Base-by-base conservation (phyloP, 2,329 filamentous ascomycete species). In the Aspergillus aculeatinus region DNA sequence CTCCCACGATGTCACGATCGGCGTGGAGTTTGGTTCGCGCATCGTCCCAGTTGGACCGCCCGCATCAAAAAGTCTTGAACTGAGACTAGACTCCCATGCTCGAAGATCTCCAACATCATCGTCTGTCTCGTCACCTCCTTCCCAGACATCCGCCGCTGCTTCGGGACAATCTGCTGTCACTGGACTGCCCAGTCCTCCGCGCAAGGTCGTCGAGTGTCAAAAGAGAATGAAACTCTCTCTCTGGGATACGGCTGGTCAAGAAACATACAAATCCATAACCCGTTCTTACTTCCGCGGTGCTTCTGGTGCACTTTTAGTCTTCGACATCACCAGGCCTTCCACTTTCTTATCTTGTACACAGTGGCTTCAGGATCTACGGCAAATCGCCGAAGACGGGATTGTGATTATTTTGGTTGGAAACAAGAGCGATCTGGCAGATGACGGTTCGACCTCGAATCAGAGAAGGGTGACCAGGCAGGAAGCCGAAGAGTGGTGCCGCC, bases 241-340 rank as follows among this genome's bases (percentile, higher is more conserved):
- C 11, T 98, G 94, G 94, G 94, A 97, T 74, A 98, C 94, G 0
- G 94, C 94, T 16, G 94, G 94, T 27, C 94, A 98, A 76, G 94
- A 98, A 80, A 96, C 92, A 12, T 98, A 98, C 82, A 97, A 97
- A 76, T 94, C 90, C 49, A 95, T 98, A 60, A 98, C 94, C 9
- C 84, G 94, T 57, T 95, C 90, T 63, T 97, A 97, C 80, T 96
- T 96, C 78, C 89, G 93, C 56, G 93, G 92, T 69, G 88, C 88
- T 44, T 87, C 84, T 0, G 88, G 88, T 33, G 88, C 88, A 5
- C 83, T 99, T 14, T 86, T 99, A 27, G 95, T 99, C 63, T 99
- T 97, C 73, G 95, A 99, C 77, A 94, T 99, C 66, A 91, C 91
- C 29, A 86, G 95, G 60, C 87, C 88, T 53, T 83, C 87, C 55